Evolutionary conservation across 495 filamentous ascomycete species (phyloP).

Genomic region (Talaromyces thailandensis): DNA sequence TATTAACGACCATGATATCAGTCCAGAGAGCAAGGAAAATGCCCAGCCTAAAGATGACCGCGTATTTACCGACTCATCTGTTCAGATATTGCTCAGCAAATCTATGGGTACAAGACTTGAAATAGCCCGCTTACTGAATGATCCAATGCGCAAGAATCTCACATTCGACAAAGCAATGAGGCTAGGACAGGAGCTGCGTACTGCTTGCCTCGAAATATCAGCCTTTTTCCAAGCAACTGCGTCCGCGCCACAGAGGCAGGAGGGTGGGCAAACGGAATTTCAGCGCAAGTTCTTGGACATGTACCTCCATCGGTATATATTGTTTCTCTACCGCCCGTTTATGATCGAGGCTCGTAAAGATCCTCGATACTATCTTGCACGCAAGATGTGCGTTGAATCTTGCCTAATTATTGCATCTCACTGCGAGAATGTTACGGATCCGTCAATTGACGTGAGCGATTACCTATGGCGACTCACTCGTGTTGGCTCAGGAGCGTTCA

Average conservation of each 20-base stretch:
- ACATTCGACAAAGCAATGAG: constrained; percentile 29
- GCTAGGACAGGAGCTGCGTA: constrained; percentile 6
- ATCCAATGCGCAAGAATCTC: constrained; percentile 14
- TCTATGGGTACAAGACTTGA: constrained; percentile 29
- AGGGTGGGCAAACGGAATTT: constrained; percentile 5
- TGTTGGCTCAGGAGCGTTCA: constrained; percentile 11
- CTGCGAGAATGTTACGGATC: constrained; percentile 8
- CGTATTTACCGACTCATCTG: constrained; percentile 34
- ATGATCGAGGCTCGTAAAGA: constrained; percentile 28
- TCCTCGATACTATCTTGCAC: constrained; percentile 38
- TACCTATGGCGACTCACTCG: constrained; percentile 9
- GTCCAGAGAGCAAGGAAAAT: constrained; percentile 16
- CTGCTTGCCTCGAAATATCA: constrained; percentile 11
- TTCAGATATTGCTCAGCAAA: constrained; percentile 33
- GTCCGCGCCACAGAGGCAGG: constrained; percentile 6
- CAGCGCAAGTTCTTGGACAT: constrained; percentile 24
- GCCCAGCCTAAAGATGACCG: constrained; percentile 16
- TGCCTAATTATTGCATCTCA: constrained; percentile 16
- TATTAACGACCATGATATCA: constrained; percentile 37
- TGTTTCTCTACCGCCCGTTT: constrained; percentile 37
- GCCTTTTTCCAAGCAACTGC: constrained; percentile 5
- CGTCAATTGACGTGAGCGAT: constrained; percentile 4
- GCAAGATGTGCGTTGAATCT: constrained; percentile 34
- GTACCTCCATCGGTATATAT: constrained; percentile 33
- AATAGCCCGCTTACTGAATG: constrained; percentile 26